phyloP scores from a whole-genome alignment of 2,329 filamentous ascomycete species.

The Venturia carpophila region DNA sequence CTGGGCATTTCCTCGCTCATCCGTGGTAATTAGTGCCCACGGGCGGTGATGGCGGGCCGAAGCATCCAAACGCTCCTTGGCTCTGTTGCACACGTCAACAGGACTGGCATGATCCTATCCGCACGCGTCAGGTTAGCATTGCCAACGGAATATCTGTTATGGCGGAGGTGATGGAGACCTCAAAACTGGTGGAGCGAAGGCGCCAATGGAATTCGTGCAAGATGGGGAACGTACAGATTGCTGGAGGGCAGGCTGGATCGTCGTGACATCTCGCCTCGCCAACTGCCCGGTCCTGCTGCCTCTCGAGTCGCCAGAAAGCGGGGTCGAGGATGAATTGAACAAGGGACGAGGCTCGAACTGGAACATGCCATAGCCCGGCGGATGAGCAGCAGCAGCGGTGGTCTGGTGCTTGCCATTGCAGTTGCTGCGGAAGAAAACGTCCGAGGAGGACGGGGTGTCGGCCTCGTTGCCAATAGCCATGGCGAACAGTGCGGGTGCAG shows the following conservation, averaged over 20 bases:
- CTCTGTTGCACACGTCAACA: neutral
- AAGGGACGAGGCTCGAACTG: neutral
- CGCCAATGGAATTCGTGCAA: neutral
- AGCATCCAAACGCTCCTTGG: conserved; percentile 13
- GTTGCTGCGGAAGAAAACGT: neutral
- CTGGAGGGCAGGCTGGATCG: conserved; percentile 2
- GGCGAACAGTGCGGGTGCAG: neutral
- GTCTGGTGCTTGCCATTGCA: neutral
- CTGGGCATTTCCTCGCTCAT: neutral
- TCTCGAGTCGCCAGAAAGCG: neutral
- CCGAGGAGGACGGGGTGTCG: neutral
- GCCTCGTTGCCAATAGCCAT: neutral
- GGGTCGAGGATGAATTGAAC: neutral
- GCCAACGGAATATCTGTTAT: neutral
- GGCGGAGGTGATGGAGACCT: neutral
- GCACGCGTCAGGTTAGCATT: neutral
- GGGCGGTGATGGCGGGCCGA: conserved; percentile 10
- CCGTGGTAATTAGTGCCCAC: conserved; percentile 2
- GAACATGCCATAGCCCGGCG: neutral
- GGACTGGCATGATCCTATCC: neutral
- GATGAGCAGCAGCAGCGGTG: neutral
- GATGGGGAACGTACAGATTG: conserved; percentile 4
- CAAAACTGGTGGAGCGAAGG: neutral
- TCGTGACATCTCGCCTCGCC: neutral
- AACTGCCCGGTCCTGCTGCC: neutral